A percentile compares a stretch with the other conserved stretches of the same genome.
These are phyloP conservation scores for Erodium trifolium DNA, from an alignment of 441 rosid species.

Conservation along the genomic window DNA sequence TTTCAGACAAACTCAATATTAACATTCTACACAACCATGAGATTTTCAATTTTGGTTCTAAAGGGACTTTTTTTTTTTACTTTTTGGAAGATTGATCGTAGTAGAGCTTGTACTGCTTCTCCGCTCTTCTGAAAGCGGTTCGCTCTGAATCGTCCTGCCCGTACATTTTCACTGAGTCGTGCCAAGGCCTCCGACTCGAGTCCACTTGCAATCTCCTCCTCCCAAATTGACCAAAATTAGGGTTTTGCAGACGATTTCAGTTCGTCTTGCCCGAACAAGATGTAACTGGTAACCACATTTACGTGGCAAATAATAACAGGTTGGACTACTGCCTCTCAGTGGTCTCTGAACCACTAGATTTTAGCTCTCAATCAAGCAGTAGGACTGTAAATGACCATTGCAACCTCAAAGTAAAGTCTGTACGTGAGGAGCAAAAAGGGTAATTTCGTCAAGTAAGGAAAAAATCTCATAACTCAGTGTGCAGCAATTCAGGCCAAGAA, in stretches of 20 bases:
- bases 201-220: background rate
- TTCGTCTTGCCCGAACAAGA: background rate
- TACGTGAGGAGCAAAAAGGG: background rate
- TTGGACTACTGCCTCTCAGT: background rate
- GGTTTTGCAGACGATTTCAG: constrained; percentile 16
- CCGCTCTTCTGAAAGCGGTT: constrained; percentile 72
- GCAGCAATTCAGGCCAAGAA: background rate
- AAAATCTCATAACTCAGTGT: constrained; percentile 20
- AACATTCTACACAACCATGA: background rate
- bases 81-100: constrained; percentile 55
- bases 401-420: too few relatives aligned
- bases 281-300: background rate
- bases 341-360: background rate
- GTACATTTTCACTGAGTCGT: constrained; percentile 37
- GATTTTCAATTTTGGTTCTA: background rate
- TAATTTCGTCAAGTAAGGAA: background rate
- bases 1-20: background rate
- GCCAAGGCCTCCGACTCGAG: background rate
- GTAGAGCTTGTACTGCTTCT: constrained; percentile 83
- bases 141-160: constrained; percentile 44
- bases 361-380: background rate
- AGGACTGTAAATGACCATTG: too few relatives aligned
- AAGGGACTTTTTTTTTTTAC: too few relatives aligned
- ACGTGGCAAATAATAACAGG: background rate
- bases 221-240: constrained; percentile 4